A percentile compares a stretch with the other conserved stretches of the same genome.
Conservation (phyloP, 1,284 basidiomycete species). For the Hymenochaete sp. region DNA sequence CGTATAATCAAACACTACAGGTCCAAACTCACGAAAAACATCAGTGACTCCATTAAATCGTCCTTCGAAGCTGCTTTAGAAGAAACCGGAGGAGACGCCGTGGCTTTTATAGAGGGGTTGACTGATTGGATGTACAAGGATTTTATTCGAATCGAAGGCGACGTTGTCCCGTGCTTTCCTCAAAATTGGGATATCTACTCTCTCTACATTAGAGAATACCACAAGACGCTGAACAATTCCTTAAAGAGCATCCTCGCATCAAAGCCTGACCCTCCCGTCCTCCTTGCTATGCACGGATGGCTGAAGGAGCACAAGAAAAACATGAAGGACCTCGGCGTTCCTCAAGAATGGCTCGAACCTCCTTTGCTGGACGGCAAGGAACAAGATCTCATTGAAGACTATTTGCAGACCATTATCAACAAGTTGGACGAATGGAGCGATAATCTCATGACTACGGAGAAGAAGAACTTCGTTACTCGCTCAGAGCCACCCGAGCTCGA, state of each 20-base stretch:
- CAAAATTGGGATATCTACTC: conserved; percentile 82
- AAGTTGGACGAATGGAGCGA: conserved; percentile 97
- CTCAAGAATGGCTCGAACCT: conserved; percentile 76
- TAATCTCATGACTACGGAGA: conserved; percentile 90
- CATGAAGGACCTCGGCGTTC: conserved; percentile 89
- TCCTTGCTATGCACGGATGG: conserved; percentile 87
- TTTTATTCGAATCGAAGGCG: conserved; percentile 81
- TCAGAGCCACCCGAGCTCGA: conserved; percentile 84
- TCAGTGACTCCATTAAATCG: conserved; percentile 69
- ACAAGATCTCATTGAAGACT: conserved; percentile 91
- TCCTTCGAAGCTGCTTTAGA: conserved; percentile 68
- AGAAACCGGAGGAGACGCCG: conserved; percentile 54
- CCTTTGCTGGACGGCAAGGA: conserved; percentile 90
- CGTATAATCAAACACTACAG: conserved; percentile 95
- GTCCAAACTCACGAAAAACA: conserved; percentile 78
- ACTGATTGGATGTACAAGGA: conserved; percentile 90
- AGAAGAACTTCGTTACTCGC: conserved; percentile 76
- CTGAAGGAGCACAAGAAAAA: conserved; percentile 91
- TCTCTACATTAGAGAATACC: conserved; percentile 84
- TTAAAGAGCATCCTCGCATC: conserved; percentile 66
- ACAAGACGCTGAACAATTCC: conserved; percentile 77
- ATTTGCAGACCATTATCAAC: conserved; percentile 85
- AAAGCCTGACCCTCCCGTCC: conserved; percentile 79
- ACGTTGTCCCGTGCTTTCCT: conserved; percentile 90
- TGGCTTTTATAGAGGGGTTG: conserved; percentile 71